Percentiles rank a stretch among this genome's conserved stretches.
Evolutionary conservation across 2,329 filamentous ascomycete genomes (phyloP).

Genomic region (Aaosphaeria arxii): DNA sequence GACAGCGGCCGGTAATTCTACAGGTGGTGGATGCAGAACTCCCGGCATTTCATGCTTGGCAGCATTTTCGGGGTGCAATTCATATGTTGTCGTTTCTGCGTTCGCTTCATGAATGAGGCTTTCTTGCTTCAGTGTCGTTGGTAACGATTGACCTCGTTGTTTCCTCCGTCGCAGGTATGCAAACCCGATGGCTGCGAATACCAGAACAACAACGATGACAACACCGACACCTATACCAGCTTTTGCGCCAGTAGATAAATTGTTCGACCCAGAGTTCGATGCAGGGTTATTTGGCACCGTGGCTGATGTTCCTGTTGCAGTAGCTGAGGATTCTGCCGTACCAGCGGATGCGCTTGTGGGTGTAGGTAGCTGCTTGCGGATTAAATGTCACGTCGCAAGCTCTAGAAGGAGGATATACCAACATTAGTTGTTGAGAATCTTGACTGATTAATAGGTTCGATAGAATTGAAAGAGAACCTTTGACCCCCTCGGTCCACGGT

Average conservation of each 20-base stretch:
- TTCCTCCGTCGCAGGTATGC: conserved; percentile 16
- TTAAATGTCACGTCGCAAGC: conserved; percentile 33
- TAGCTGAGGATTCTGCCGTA: conserved; percentile 2
- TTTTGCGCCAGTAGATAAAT: conserved; percentile 18
- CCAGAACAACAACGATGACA: conserved; percentile 14
- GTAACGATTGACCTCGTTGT: conserved; percentile 2
- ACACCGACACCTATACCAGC: conserved; percentile 16
- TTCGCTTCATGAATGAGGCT: background rate
- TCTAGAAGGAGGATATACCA: background rate
- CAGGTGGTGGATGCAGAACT: conserved; percentile 1
- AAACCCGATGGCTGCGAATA: conserved; percentile 68
- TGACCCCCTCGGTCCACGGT: conserved; percentile 12
- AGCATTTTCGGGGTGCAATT: conserved; percentile 11
- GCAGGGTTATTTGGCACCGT: background rate
- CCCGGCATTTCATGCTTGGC: conserved; percentile 14
- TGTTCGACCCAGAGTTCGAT: conserved; percentile 1
- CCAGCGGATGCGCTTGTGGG: background rate
- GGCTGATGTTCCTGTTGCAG: background rate
- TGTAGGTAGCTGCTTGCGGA: conserved; percentile 2
- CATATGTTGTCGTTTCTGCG: conserved; percentile 4
- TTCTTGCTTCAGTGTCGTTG: background rate
- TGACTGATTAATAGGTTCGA: conserved; percentile 7
- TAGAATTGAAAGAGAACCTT: conserved; percentile 8
- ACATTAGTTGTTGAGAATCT: conserved; percentile 39
- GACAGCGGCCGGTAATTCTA: conserved; percentile 10